Conservation (phyloP, 1,284 basidiomycete genomes). For the Peniophora sp. region DNA sequence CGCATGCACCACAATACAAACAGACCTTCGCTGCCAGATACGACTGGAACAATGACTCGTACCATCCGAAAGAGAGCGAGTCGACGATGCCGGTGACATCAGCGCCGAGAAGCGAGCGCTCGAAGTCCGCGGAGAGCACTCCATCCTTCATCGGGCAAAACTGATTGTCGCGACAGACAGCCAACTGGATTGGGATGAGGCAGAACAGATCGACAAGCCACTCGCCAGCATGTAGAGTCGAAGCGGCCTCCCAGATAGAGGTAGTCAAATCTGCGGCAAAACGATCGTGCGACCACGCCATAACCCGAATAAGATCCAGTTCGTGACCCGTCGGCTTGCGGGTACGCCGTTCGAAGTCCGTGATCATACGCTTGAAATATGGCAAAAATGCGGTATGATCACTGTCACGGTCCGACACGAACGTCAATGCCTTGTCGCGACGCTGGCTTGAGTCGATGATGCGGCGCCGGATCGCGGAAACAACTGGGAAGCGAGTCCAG, state of each 20-base stretch:
- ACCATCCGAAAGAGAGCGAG: conserved; percentile 54
- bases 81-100: conserved; percentile 52
- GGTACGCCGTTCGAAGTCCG: conserved; percentile 31
- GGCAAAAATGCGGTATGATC: conserved; percentile 21
- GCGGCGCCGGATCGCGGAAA: conserved; percentile 27
- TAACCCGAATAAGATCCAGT: conserved; percentile 17
- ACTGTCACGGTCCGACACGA: conserved; percentile 29
- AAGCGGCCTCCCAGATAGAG: conserved; percentile 17
- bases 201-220: conserved; percentile 58
- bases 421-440: conserved; percentile 24
- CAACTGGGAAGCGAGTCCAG: conserved; percentile 56
- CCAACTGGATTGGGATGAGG: conserved; percentile 57
- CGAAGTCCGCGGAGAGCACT: conserved; percentile 38
- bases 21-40: conserved; percentile 51
- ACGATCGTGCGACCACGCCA: conserved; percentile 10
- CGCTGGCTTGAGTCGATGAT: conserved; percentile 23
- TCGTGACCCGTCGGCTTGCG: conserved; percentile 36
- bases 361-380: conserved; percentile 36
- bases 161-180: conserved; percentile 47
- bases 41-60: conserved; percentile 54
- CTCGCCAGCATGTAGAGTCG: conserved; percentile 41
- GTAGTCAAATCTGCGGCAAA: conserved; percentile 3
- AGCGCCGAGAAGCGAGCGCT: conserved; percentile 47
- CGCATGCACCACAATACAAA: neutral
- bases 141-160: conserved; percentile 58